These are phyloP conservation scores for Capronia americana DNA, from an alignment of 2,329 filamentous ascomycete species.

Conservation along the genomic window DNA sequence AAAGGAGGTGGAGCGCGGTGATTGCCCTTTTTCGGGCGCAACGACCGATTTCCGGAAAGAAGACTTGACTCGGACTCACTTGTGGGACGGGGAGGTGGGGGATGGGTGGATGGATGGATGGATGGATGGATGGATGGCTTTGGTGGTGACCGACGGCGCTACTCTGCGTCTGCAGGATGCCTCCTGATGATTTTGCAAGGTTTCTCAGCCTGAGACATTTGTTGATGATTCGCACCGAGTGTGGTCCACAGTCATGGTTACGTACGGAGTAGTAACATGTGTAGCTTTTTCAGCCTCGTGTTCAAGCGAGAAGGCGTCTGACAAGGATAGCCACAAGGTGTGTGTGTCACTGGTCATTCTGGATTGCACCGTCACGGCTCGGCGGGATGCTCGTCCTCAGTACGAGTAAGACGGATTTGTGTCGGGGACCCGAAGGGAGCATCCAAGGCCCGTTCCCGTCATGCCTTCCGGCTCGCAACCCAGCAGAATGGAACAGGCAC, in stretches of 20 bases:
- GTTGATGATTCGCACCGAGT: background rate
- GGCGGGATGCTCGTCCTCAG: background rate
- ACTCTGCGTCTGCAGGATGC: background rate
- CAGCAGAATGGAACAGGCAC: background rate
- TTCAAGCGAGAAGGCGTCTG: background rate
- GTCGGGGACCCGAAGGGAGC: background rate
- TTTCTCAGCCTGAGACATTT: constrained; percentile 12
- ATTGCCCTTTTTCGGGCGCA: background rate
- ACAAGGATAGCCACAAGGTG: background rate
- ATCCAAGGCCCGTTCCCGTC: background rate
- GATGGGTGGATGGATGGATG: background rate
- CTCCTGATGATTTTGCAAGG: constrained; percentile 1
- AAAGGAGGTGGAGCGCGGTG: background rate
- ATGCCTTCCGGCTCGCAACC: background rate
- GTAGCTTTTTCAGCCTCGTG: constrained; percentile 2
- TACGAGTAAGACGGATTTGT: background rate
- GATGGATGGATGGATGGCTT: background rate
- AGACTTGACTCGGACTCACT: constrained; percentile 1
- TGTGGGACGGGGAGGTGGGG: background rate
- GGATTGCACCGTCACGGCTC: background rate
- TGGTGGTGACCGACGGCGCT: background rate
- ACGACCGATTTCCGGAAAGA: background rate
- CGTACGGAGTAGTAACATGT: background rate
- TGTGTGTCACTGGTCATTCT: background rate
- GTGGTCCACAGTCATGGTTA: background rate